Evolutionary conservation across 2,329 filamentous ascomycete genomes (phyloP), one percentile per base, ranked within the genome.

Genomic region (Pestalotiopsis sp.): DNA sequence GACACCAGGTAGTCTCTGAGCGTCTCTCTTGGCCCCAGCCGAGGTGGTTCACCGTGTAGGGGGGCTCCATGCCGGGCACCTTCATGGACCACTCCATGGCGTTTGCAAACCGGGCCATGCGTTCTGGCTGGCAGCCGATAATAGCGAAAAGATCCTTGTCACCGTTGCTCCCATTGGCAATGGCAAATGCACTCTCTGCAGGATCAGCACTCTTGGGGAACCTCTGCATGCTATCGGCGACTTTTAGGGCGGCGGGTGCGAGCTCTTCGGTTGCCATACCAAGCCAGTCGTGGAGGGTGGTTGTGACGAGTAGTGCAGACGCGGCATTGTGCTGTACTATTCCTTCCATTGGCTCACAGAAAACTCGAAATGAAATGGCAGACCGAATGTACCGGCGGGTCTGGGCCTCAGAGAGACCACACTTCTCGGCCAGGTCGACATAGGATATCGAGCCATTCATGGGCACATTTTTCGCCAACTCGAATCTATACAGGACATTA

Each of bases 21-120:
- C 4, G 49, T 14, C 36, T 41, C 14, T 20, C 25, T 7, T 14
- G 23, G 4, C 23, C 58, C 71, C 71, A 72, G 1, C 66, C 68
- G 6, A 70, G 70, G 27, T 69, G 67, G 31, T 68, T 57, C 17
- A 72, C 68, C 3, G 70, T 66, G n/a, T 70, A 66, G 1, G 20
- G 4, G 2, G 67, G 56, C 59, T 69, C 69, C 66, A 70, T 72
- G 13, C 69, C 70, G 14, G 71, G 71, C 13, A 71, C 66, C 17
- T 58, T 71, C 57, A 69, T 68, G 14, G 59, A 61, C 67, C 64
- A 72, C 11, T 67, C 68, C 70, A 72, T 72, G n/a, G 71, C 71
- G 4, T 70, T 71, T 13, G 70, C 61, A 14, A 72, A 67, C 1
- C 71, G 65, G 11, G 63, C 68, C 23, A 72, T 65, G 3, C 71